A percentile compares a stretch with the other conserved stretches of the same genome.
phyloP scores from a whole-genome alignment of 2,329 filamentous ascomycete species.

The Ophiocordyceps unilateralis region DNA sequence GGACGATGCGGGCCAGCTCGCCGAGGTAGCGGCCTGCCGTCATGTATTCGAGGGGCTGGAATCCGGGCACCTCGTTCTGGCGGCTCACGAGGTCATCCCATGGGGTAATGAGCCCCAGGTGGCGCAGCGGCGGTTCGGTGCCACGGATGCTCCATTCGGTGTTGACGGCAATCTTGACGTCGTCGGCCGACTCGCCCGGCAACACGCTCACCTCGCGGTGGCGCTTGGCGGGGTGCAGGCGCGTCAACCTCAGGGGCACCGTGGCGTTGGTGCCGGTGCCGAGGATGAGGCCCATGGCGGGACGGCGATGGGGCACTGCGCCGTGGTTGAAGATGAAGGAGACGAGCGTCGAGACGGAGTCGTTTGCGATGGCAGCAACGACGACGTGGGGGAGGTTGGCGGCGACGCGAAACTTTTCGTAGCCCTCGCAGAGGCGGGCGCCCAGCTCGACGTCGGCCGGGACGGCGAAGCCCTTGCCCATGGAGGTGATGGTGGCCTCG shows the following conservation, averaged over 20 bases:
- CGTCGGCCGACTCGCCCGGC: conserved; percentile 24
- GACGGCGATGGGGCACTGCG: conserved; percentile 40
- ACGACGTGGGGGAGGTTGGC: conserved; percentile 43
- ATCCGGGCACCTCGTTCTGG: conserved; percentile 52
- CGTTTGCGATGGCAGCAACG: conserved; percentile 65
- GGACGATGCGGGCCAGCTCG: conserved; percentile 54
- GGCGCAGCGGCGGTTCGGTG: conserved; percentile 47
- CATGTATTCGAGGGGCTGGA: conserved; percentile 76
- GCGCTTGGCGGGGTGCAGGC: background rate
- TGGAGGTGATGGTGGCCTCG: conserved; percentile 45
- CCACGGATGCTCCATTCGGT: conserved; percentile 76
- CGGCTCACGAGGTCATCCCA: conserved; percentile 56
- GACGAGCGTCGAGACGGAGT: conserved; percentile 62
- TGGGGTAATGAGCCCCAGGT: conserved; percentile 44
- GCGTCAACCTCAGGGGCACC: background rate
- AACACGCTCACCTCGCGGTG: conserved; percentile 21
- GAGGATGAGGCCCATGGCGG: conserved; percentile 55
- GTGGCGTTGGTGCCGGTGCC: background rate
- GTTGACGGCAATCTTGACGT: conserved; percentile 59
- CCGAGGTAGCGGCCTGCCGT: conserved; percentile 63
- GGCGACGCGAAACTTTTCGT: conserved; percentile 27
- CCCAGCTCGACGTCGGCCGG: conserved; percentile 42
- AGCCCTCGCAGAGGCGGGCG: conserved; percentile 39
- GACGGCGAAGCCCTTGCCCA: conserved; percentile 56
- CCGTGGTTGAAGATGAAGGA: conserved; percentile 60